Conservation (phyloP, 805 yeast genomes). For the Ogataea neopini region DNA sequence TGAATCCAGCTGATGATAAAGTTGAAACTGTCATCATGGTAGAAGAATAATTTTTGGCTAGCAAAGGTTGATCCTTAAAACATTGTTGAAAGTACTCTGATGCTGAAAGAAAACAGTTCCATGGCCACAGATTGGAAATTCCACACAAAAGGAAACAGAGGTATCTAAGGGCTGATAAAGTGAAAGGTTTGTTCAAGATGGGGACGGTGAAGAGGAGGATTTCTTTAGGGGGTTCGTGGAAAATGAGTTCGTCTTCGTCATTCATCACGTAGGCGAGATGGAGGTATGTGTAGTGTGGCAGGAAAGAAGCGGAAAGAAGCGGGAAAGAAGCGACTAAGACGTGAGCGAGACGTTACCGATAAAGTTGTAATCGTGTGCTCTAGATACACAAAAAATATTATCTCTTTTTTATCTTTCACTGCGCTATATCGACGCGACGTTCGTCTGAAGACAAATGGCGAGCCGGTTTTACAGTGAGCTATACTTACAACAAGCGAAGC, state of each 20-base stretch:
- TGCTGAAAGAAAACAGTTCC: conserved; percentile 91
- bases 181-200: conserved; percentile 15
- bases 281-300: neutral
- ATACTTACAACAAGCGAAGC: no score
- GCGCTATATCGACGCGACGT: no score
- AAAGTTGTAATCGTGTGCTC: no score
- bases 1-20: conserved; percentile 58
- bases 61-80: conserved; percentile 48
- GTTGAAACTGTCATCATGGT: conserved; percentile 90
- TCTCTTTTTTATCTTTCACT: no score
- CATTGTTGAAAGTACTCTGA: conserved; percentile 74
- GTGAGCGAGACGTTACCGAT: no score
- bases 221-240: no score
- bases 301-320: no score
- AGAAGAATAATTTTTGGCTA: conserved; percentile 66
- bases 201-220: conserved; percentile 18
- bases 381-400: no score
- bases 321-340: no score
- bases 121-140: conserved; percentile 88
- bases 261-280: neutral
- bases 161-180: conserved; percentile 41
- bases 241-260: conserved; percentile 8
- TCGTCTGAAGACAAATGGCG: no score
- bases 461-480: no score
- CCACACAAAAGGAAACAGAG: conserved; percentile 69